Base-by-base conservation (phyloP, 2,329 filamentous ascomycete genomes). In the Aaosphaeria pasadenensis region DNA sequence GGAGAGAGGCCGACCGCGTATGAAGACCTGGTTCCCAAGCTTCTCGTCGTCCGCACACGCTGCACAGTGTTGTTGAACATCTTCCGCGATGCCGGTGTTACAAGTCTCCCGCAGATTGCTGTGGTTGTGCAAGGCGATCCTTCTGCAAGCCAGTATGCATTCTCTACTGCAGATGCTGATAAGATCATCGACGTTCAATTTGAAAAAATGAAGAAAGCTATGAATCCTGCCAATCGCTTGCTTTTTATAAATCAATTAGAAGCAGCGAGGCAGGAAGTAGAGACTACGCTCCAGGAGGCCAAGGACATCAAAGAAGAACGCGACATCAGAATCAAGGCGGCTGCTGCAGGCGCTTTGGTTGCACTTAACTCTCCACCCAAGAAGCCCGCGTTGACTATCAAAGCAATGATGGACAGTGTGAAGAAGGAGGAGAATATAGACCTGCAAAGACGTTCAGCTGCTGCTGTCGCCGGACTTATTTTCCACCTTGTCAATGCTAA, bases 351-450 rank as follows among this genome's bases (percentile, higher is more conserved):
- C 54, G 91, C 91, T 7, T 74, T 97, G 48, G 88, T 99, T 43
- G 87, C 91, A n/a, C 85, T 97, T 73, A 84, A 85, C 49, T 80
- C 88, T 30, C 80, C 96, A 7, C 92, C 95, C 0, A 97, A 96
- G 81, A 97, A 95, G 67, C 91, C 92, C 7, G 91, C 89, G 52
- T 83, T 86, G 13, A 84, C 96, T 9, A 99, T 99, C 73, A 96
- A 96, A 72, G 89, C 86, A 2, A 88, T 99, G 71, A 99, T 99
- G 94, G 94, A 99, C 69, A 97, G 92, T 62, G 83, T 99, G 64
- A 99, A 97, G 72, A 86, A 85, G 35, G 95, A 99, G 66, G 94
- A 96, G 60, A 97, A 95, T 62, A 73, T 87, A 30, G 89, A 94
- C 56, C 77, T 99, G 1, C 94, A 99, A 68, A 84, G 83, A 58